These are phyloP conservation scores for Coemansia sp. DNA, from an alignment of 192 early-diverging fungal species.

Conservation along the genomic window DNA sequence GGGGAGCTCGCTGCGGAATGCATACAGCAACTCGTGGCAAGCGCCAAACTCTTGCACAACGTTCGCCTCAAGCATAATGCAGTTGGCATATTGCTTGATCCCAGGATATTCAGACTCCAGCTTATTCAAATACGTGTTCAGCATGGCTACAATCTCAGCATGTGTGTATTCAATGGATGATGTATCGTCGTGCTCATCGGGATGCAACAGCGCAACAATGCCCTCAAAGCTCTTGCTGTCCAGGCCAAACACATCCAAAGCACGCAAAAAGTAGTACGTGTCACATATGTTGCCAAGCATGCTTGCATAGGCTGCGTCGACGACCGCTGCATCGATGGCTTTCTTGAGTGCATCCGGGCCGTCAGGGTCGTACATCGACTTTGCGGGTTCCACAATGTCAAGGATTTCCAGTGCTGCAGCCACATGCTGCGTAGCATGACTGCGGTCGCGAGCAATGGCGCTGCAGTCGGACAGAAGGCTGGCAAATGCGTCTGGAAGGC, in stretches of 20 bases:
- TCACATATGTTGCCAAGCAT: slow-evolving; percentile 37
- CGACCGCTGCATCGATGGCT: slow-evolving; percentile 24
- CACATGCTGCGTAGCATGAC: slow-evolving; percentile 10
- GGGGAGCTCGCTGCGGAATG: slow-evolving; percentile 42
- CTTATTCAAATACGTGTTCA: slow-evolving; percentile 34
- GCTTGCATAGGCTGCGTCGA: slow-evolving; percentile 17
- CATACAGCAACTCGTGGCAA: slow-evolving; percentile 27
- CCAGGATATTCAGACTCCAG: slow-evolving; percentile 38
- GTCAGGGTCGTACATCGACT: slow-evolving; percentile 27
- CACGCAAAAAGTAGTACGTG: slow-evolving; percentile 47
- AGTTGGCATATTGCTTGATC: slow-evolving; percentile 42
- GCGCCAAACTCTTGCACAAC: slow-evolving; percentile 42
- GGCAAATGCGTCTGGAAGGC: slow-evolving; percentile 41
- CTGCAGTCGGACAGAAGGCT: slow-evolving; percentile 34
- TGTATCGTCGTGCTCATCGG: slow-evolving; percentile 11
- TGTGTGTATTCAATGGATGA: slow-evolving; percentile 23
- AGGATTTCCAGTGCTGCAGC: slow-evolving; percentile 20
- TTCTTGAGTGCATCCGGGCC: slow-evolving; percentile 27
- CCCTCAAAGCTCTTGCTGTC: slow-evolving; percentile 26
- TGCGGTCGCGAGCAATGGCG: slow-evolving; percentile 24
- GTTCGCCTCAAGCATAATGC: slow-evolving; percentile 43
- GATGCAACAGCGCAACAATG: slow-evolving; percentile 26
- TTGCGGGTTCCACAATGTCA: slow-evolving; percentile 19
- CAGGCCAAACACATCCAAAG: slow-evolving; percentile 26
- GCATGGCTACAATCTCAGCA: slow-evolving; percentile 18